Evolutionary conservation across 164 flowering plant species (phyloP).

Genomic region (Piper longum): DNA sequence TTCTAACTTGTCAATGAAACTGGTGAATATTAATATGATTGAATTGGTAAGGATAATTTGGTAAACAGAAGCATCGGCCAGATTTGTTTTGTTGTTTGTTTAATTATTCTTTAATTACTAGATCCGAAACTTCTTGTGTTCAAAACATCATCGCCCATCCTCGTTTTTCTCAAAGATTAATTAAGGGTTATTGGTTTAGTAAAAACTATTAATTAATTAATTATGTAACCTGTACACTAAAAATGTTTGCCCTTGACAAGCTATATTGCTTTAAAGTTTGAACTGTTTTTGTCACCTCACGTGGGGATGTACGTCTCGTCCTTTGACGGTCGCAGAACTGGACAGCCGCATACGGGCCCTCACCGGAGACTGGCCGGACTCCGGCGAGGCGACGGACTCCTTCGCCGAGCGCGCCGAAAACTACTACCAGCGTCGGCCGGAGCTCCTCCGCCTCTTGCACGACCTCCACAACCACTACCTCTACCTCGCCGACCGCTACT

Average conservation of each 20-base stretch:
- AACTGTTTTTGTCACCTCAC: neutral
- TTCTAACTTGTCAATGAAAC: too few species aligned
- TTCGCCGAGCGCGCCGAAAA: slow-evolving; percentile 62
- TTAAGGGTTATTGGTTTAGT: neutral
- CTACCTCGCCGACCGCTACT: slow-evolving; percentile 32
- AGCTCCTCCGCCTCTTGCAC: slow-evolving; percentile 42
- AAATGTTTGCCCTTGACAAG: too few species aligned
- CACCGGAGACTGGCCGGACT: slow-evolving; percentile 12
- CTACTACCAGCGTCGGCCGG: slow-evolving; percentile 65
- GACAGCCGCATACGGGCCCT: slow-evolving; percentile 41
- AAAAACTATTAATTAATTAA: too few species aligned
- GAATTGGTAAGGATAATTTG: too few species aligned
- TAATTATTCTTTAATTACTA: neutral
- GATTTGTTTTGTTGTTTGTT: too few species aligned
- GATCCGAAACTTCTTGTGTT: too few species aligned
- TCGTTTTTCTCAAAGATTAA: too few species aligned
- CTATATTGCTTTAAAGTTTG: too few species aligned
- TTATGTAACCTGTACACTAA: neutral
- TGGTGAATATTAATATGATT: too few species aligned
- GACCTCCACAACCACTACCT: slow-evolving; percentile 55
- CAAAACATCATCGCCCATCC: neutral
- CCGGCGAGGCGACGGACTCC: slow-evolving; percentile 20
- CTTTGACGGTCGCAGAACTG: slow-evolving; percentile 29
- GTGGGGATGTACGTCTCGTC: neutral
- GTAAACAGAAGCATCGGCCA: too few species aligned